Evolutionary conservation across 306 rosid genomes (phyloP), one percentile per base, ranked within the genome.

Genomic region (Pterocarpus macrocarpus): DNA sequence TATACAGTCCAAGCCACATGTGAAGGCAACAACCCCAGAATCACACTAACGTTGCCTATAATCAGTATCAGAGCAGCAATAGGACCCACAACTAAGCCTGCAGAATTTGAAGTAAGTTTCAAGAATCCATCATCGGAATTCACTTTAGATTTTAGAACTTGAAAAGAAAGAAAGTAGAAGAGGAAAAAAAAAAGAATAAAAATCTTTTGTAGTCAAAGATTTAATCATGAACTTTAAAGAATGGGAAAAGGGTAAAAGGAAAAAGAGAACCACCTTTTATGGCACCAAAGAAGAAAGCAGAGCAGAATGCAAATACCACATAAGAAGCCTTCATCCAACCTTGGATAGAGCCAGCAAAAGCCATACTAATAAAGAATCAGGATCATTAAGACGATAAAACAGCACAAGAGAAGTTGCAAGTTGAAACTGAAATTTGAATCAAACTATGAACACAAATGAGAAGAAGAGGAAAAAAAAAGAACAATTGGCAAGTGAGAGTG

Each of bases 1-100:
- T 88, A 94, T 47, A 91, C 75, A 69, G 97, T 91, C 98, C 98
- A 94, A 73, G 83, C 88, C 66, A 89, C 87, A 65, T 91, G 98
- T 69, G 94, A 90, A 80, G 97, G 97, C 67, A 91, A 82, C 82
- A 94, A 15, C 39, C 86, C 91, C 45, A 94, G 69, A 88, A 94
- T 86, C 55, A 91, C 89, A 13, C 89, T 91, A 74, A 90, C 85
- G 63, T 94, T 94, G 43, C 98, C 97, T 69, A 85, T 9, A 15
- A 94, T 90, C 73, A 94, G 68, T 76, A 91, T 73, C 56, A 93
- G 68, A 70, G 74, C 85, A 82, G 94, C 95, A 78, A 93, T 75
- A 76, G 97, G 94, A 78, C 94, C 98, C 85, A 94, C 94, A 71
- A 90, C 67, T 22, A 90, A 30, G 36, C 90, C 97, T 93, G 91